Evolutionary conservation across 2,329 filamentous ascomycete species (phyloP), one percentile per base, ranked within the genome.

Genomic region (Tolypocladium endophyticum): DNA sequence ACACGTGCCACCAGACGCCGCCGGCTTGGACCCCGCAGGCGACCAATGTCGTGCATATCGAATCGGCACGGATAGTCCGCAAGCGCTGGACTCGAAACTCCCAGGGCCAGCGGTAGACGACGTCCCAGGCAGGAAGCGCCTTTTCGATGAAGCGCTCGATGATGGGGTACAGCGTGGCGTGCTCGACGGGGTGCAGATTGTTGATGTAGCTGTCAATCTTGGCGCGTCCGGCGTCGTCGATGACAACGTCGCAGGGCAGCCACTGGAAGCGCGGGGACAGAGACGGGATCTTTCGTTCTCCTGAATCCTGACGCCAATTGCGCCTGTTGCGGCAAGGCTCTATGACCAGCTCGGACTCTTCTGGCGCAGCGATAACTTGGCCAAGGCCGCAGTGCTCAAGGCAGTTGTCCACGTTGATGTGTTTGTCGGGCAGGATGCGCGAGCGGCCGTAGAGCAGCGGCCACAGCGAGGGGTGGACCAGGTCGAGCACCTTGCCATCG

Each of bases 401-500:
- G 12, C 73, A 73, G 52, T 72, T 64, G 4, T 67, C 59, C 1
- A 84, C 64, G 4, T 76, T 73, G 50, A 75, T 68, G 2, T 63
- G 62, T 43, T 61, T 65, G 47, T 71, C 58, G 0, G 64, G 54
- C 1, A 73, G 53, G 20, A 73, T 64, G 3, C 74, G 73, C 2
- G 76, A 77, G 18, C 70, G 69, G 0, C 81, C 82, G 63, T 83
- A 85, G 1, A 83, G 67, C 0, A 88, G 69, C 0, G 86, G 84
- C 63, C 79, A 88, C 8, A 88, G 73, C 0, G 84, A 88, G 1
- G 86, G 85, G 63, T 88, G 80, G 6, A 88, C 77, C 1, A 88
- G 72, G 66, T 89, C 81, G 0, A 86, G 77, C 1, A 89, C 84
- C 61, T 77, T 79, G 0, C 73, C 69, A 38, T 83, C 73, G 0